Conservation (phyloP, 2,329 filamentous ascomycete species). For the Talaromyces albobiverticillius region DNA sequence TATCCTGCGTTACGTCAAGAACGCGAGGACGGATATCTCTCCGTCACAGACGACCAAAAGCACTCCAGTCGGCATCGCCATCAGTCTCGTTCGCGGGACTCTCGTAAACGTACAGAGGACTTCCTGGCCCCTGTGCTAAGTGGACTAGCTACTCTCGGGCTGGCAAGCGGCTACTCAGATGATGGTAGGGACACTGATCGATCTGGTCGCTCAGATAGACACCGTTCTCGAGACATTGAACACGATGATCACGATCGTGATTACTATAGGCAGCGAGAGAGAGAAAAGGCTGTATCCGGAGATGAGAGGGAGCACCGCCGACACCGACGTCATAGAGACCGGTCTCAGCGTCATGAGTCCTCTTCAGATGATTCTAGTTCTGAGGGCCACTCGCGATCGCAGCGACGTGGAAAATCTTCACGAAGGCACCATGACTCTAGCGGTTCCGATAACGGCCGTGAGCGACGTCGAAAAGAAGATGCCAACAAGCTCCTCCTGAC, state of each 20-base stretch:
- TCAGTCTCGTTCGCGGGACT: slow-evolving; percentile 11
- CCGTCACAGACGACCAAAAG: slow-evolving; percentile 41
- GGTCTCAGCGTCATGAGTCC: slow-evolving; percentile 20
- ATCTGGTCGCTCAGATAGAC: slow-evolving; percentile 21
- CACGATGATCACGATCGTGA: slow-evolving; percentile 16
- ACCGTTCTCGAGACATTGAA: slow-evolving; percentile 23
- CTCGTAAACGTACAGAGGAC: slow-evolving; percentile 18
- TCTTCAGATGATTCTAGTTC: slow-evolving; percentile 27
- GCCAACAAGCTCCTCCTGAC: neutral
- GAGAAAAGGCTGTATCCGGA: slow-evolving; percentile 17
- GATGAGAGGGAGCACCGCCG: slow-evolving; percentile 19
- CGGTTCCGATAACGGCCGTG: slow-evolving; percentile 22
- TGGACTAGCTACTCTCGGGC: slow-evolving; percentile 35
- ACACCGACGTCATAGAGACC: slow-evolving; percentile 19
- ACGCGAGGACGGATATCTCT: slow-evolving; percentile 41
- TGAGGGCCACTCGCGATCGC: slow-evolving; percentile 32
- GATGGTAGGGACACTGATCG: slow-evolving; percentile 27
- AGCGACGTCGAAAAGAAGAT: slow-evolving; percentile 17
- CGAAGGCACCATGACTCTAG: slow-evolving; percentile 24
- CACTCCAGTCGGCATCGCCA: slow-evolving; percentile 34
- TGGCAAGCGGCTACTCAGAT: slow-evolving; percentile 36
- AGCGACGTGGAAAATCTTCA: slow-evolving; percentile 27
- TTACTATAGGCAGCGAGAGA: slow-evolving; percentile 11
- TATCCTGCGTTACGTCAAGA: slow-evolving; percentile 49
- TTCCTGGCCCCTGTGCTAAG: slow-evolving; percentile 18